Conservation (phyloP, 164 flowering plant species). For the Liquidambar formosana region DNA sequence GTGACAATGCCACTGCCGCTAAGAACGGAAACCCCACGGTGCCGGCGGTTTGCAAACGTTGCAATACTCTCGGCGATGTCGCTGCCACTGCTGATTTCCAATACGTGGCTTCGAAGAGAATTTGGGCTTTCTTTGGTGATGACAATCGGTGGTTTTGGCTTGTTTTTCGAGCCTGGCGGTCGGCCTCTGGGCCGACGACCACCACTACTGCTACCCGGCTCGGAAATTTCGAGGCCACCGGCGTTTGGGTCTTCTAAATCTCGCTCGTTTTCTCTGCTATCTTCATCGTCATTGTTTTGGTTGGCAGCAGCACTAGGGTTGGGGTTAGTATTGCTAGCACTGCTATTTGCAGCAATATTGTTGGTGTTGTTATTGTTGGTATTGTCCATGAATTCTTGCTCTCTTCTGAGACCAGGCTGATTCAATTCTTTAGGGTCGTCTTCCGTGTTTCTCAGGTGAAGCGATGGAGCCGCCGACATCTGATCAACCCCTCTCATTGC, state of each 20-base stretch:
- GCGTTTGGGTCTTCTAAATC: constrained; percentile 37
- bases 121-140: constrained; percentile 81
- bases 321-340: constrained; percentile 26
- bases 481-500: constrained; percentile 59
- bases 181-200: constrained; percentile 72
- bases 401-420: constrained; percentile 32
- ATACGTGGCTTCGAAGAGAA: constrained; percentile 69
- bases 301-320: constrained; percentile 12
- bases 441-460: constrained; percentile 45
- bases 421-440: constrained; percentile 33
- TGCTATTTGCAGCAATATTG: constrained; percentile 19
- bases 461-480: constrained; percentile 39
- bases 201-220: constrained; percentile 29
- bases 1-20: constrained; percentile 77
- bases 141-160: constrained; percentile 73
- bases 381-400: constrained; percentile 45
- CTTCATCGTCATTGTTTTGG: constrained; percentile 37
- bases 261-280: constrained; percentile 24
- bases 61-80: constrained; percentile 67
- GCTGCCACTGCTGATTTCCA: constrained; percentile 67
- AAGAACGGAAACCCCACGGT: constrained; percentile 74
- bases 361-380: constrained; percentile 6
- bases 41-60: constrained; percentile 62
- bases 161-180: constrained; percentile 88
- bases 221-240: constrained; percentile 33